Conservation (phyloP, 2,329 filamentous ascomycete species). For the Sclerotinia minor region DNA sequence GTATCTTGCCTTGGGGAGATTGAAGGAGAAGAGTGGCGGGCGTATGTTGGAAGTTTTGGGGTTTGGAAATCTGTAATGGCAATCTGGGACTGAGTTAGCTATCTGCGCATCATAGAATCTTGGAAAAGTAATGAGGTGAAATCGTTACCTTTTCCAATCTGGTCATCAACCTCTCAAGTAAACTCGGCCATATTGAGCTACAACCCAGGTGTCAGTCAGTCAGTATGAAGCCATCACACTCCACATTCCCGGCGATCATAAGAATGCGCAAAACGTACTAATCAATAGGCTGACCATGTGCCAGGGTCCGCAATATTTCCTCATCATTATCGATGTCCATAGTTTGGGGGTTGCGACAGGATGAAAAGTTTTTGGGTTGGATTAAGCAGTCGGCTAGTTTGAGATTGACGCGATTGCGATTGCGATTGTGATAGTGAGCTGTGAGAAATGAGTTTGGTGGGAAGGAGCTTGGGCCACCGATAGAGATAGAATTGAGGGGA, state of each 20-base stretch:
- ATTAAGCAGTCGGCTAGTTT: slow-evolving; percentile 5
- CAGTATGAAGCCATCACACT: neutral
- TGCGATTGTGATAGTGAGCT: neutral
- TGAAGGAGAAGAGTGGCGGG: slow-evolving; percentile 46
- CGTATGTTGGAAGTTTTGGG: slow-evolving; percentile 43
- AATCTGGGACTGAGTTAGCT: slow-evolving; percentile 28
- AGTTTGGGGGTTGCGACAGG: slow-evolving; percentile 38
- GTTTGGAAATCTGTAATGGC: slow-evolving; percentile 65
- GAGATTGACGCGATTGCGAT: slow-evolving; percentile 12
- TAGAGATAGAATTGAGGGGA: neutral
- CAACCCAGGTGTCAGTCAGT: slow-evolving; percentile 28
- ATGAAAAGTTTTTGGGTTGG: slow-evolving; percentile 26
- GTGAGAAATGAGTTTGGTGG: neutral
- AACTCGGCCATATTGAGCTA: slow-evolving; percentile 45
- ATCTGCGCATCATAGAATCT: neutral
- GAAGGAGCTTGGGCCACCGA: slow-evolving; percentile 8
- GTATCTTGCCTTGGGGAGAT: slow-evolving; percentile 48
- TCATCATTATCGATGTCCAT: slow-evolving; percentile 60
- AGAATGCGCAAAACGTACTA: slow-evolving; percentile 48
- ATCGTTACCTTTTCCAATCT: slow-evolving; percentile 42
- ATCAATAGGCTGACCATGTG: slow-evolving; percentile 54
- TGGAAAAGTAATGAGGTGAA: no score
- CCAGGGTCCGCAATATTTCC: slow-evolving; percentile 44
- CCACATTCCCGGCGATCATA: neutral
- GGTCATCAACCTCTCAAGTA: slow-evolving; percentile 44